Conservation (phyloP, 305 asterid genomes). For the Ilex paraguariensis region DNA sequence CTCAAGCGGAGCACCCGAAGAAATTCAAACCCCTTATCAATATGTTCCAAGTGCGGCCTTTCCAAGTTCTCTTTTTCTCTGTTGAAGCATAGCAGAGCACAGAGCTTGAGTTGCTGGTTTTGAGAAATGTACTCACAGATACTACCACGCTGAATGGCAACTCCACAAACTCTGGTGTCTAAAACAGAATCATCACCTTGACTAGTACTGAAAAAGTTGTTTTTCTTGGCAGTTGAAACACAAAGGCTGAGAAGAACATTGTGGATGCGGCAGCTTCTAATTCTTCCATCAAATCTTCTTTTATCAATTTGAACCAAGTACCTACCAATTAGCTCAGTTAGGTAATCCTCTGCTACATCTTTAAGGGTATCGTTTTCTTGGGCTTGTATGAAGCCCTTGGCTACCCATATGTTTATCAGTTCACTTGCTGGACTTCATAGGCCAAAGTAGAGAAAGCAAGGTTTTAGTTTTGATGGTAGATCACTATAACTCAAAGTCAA, state of each 20-base stretch:
- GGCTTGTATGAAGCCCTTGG: conserved; percentile 1
- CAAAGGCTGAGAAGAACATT: conserved; percentile 4
- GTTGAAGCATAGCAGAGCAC: no score
- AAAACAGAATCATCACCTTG: no score
- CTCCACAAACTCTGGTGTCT: no score
- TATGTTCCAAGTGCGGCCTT: background rate
- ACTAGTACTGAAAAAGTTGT: background rate
- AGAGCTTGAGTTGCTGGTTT: no score
- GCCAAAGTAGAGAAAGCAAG: conserved; percentile 6
- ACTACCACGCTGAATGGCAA: no score
- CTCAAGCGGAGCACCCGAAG: background rate
- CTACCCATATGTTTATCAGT: conserved; percentile 1
- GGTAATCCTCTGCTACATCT: conserved; percentile 4
- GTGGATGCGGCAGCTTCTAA: conserved; percentile 6
- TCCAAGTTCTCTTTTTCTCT: no score
- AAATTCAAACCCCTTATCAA: background rate
- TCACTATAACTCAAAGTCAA: conserved; percentile 5
- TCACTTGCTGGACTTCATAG: conserved; percentile 1
- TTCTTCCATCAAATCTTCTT: conserved; percentile 1
- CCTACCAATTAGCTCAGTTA: conserved; percentile 2
- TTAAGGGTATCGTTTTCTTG: background rate
- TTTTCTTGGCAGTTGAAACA: background rate
- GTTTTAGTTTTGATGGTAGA: conserved; percentile 2
- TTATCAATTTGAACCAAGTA: background rate
- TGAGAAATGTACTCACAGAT: no score